Conservation (phyloP, 2,329 filamentous ascomycete genomes). For the Fusarium fujikuroi region DNA sequence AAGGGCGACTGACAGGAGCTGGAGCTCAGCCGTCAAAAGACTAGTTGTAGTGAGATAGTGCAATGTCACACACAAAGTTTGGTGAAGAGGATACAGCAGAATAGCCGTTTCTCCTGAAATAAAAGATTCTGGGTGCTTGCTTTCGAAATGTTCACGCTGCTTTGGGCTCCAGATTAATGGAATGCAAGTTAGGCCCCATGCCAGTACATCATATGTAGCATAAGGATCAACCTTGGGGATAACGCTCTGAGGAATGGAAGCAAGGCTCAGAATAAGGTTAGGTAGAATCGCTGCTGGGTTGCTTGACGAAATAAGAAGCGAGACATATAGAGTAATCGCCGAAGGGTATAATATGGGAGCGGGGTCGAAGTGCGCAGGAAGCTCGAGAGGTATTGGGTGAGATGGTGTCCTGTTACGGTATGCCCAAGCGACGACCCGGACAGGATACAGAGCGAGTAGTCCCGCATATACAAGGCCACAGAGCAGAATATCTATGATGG, state of each 20-base stretch:
- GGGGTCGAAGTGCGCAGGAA: conserved; percentile 87
- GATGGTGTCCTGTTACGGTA: conserved; percentile 54
- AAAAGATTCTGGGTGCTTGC: conserved; percentile 45
- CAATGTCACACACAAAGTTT: conserved; percentile 77
- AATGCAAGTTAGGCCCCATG: conserved; percentile 81
- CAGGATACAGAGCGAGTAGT: conserved; percentile 66
- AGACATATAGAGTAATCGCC: conserved; percentile 78
- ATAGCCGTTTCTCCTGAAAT: conserved; percentile 68
- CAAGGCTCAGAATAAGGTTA: conserved; percentile 84
- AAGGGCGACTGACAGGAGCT: conserved; percentile 83
- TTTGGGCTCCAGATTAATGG: conserved; percentile 63
- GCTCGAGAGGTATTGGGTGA: conserved; percentile 55
- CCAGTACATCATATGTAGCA: conserved; percentile 71
- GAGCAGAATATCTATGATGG: conserved; percentile 56
- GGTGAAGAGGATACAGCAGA: conserved; percentile 84
- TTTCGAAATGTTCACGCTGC: conserved; percentile 43
- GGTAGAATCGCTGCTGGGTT: conserved; percentile 73
- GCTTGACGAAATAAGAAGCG: conserved; percentile 75
- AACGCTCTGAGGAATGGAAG: conserved; percentile 77
- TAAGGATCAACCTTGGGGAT: conserved; percentile 71
- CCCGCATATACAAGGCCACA: conserved; percentile 50
- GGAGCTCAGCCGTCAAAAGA: conserved; percentile 85
- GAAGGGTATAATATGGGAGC: conserved; percentile 91
- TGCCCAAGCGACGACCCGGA: conserved; percentile 65
- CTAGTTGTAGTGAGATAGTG: conserved; percentile 89